Percentiles rank a stretch among this genome's conserved stretches.
These are phyloP conservation scores for Boletus subcaerulescens DNA, from an alignment of 768 basidiomycete genomes.

Conservation along the genomic window DNA sequence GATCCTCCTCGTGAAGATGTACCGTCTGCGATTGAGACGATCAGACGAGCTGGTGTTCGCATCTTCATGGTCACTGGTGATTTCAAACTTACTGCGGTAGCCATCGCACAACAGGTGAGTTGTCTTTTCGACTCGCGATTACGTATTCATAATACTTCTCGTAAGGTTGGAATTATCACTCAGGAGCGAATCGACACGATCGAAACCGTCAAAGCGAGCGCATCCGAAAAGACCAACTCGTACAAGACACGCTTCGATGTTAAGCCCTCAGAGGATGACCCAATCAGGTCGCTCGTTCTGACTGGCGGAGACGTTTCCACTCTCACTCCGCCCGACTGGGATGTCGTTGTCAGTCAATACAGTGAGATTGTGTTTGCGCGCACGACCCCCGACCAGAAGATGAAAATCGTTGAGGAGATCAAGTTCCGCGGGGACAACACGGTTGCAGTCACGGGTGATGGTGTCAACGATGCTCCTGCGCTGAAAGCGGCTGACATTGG, in stretches of 20 bases:
- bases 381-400: constrained; percentile 56
- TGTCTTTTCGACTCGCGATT: neutral
- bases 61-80: constrained; percentile 61
- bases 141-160: neutral
- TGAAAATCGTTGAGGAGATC: constrained; percentile 54
- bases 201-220: constrained; percentile 20
- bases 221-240: constrained; percentile 11
- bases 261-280: constrained; percentile 38
- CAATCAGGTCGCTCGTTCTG: constrained; percentile 39
- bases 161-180: constrained; percentile 43
- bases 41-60: constrained; percentile 49
- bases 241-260: constrained; percentile 21
- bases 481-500: constrained; percentile 55
- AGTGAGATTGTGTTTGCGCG: constrained; percentile 52
- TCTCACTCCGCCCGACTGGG: constrained; percentile 38
- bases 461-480: constrained; percentile 51
- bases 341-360: constrained; percentile 36
- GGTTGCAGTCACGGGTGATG: constrained; percentile 57
- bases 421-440: constrained; percentile 46
- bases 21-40: constrained; percentile 43
- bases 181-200: constrained; percentile 38
- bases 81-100: constrained; percentile 50
- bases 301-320: constrained; percentile 44
- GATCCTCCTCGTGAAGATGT: constrained; percentile 58
- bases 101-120: constrained; percentile 47